Conservation (phyloP, 73 alveolate species). For the Tetrahymena elliotti region DNA sequence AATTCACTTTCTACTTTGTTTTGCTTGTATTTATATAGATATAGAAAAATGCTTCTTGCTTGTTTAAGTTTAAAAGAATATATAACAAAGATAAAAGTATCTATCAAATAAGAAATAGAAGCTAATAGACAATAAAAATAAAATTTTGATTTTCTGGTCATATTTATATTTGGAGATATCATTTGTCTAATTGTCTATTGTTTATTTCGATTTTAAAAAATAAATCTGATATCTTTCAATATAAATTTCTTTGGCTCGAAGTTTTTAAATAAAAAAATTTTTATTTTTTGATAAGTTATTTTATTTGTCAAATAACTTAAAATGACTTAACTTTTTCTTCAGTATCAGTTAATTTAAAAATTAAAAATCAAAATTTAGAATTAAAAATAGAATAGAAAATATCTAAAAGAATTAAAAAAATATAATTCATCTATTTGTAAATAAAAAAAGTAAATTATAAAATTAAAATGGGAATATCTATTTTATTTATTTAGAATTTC, state of each 20-base stretch:
- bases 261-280: too few species aligned
- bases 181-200: not conserved
- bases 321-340: not conserved
- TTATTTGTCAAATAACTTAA: too few species aligned
- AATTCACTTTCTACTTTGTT: not conserved
- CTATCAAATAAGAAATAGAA: not conserved
- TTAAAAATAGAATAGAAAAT: too few species aligned
- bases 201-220: not conserved
- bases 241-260: too few species aligned
- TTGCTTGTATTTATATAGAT: too few species aligned
- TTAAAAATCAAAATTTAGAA: not conserved
- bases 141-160: not conserved
- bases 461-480: not conserved
- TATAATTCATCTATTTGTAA: not conserved
- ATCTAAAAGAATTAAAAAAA: too few species aligned
- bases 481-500: not conserved
- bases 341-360: too few species aligned
- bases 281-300: not conserved
- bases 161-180: not conserved
- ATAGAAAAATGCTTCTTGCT: too few species aligned
- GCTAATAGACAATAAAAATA: not conserved
- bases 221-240: too few species aligned
- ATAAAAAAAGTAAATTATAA: not conserved
- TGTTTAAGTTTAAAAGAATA: not conserved
- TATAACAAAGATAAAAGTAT: not conserved